These are phyloP conservation scores for Aethionema arabicum DNA, from an alignment of 345 rosid species.

Conservation along the genomic window DNA sequence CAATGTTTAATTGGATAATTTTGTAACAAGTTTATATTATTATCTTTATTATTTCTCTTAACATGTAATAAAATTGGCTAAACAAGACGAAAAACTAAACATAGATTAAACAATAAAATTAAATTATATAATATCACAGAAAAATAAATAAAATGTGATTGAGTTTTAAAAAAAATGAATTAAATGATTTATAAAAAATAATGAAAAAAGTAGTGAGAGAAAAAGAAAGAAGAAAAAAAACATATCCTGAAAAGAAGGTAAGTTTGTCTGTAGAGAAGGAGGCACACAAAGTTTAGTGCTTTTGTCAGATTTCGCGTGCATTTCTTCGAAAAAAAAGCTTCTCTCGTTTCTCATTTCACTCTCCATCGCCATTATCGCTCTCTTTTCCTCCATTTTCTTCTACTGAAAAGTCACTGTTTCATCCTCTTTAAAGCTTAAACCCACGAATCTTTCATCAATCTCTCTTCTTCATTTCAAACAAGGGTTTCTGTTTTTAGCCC, in stretches of 20 bases:
- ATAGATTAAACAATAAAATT: neutral
- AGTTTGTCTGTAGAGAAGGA: constrained; percentile 39
- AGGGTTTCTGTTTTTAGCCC: neutral
- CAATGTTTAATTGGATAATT: too few relatives aligned
- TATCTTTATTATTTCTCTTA: neutral
- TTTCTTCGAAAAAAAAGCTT: constrained; percentile 5
- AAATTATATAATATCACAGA: neutral
- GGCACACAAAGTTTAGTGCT: constrained; percentile 32
- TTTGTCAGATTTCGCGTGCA: constrained; percentile 46
- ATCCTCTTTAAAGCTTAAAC: constrained; percentile 4
- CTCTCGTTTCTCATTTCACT: neutral
- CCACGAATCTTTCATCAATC: neutral
- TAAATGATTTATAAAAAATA: neutral
- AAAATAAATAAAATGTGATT: neutral
- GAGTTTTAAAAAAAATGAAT: neutral
- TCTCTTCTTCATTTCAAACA: constrained; percentile 8
- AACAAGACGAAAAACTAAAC: too few relatives aligned
- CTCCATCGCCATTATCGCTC: neutral
- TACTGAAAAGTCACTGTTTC: constrained; percentile 20
- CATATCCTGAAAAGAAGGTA: constrained; percentile 42
- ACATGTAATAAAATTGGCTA: neutral
- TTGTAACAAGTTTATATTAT: too few relatives aligned
- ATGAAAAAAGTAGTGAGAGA: neutral
- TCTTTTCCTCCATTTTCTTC: neutral
- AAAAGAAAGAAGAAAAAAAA: constrained; percentile 39